Evolutionary conservation across 1,139 yeast species (phyloP).

Genomic region (Meyerozyma athensensis): DNA sequence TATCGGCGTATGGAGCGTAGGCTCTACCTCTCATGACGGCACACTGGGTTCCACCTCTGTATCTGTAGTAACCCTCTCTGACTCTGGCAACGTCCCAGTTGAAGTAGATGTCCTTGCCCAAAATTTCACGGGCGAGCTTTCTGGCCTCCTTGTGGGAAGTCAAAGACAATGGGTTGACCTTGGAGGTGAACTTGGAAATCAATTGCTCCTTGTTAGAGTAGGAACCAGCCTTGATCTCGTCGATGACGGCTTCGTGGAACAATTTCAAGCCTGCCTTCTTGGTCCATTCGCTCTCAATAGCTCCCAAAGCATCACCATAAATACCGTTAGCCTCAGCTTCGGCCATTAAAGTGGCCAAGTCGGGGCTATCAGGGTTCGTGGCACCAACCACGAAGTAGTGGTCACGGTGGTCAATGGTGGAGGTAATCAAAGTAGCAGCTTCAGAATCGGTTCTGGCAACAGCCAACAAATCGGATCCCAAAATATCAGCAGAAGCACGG

Average conservation of each 20-base stretch:
- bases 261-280: constrained; percentile 79
- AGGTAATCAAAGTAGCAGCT: constrained; percentile 91
- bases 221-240: constrained; percentile 63
- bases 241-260: constrained; percentile 89
- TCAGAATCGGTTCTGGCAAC: constrained; percentile 97
- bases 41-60: constrained; percentile 95
- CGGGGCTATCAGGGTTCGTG: constrained; percentile 75
- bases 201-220: constrained; percentile 61
- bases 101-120: constrained; percentile 83
- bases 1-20: constrained; percentile 90
- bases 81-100: constrained; percentile 97
- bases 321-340: constrained; percentile 76
- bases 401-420: constrained; percentile 91
- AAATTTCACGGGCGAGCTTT: constrained; percentile 65
- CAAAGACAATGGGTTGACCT: constrained; percentile 70
- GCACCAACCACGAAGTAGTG: constrained; percentile 90
- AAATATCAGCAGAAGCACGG: constrained; percentile 92
- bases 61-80: constrained; percentile 96
- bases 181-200: constrained; percentile 60
- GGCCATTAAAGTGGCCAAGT: constrained; percentile 73
- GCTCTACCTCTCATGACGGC: constrained; percentile 97
- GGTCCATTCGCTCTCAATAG: constrained; percentile 81
- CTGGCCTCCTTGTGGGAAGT: constrained; percentile 80
- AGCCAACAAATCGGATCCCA: constrained; percentile 77
- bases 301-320: constrained; percentile 64